A percentile compares a stretch with the other conserved stretches of the same genome.
These are phyloP conservation scores for Macaranga tanarius DNA, from an alignment of 441 rosid genomes.

Conservation along the genomic window DNA sequence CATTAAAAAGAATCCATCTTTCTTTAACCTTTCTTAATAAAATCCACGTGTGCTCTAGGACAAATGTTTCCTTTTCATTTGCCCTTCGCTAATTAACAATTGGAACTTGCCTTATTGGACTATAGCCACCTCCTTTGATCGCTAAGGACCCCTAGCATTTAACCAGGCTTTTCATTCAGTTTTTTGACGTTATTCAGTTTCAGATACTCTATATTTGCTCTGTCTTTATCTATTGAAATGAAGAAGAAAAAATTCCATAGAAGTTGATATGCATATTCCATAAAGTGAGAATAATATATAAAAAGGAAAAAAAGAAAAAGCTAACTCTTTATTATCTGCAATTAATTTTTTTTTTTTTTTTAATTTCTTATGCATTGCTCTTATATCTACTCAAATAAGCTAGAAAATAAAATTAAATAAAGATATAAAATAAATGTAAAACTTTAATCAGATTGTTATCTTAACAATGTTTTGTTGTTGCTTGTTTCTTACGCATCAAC, in stretches of 20 bases:
- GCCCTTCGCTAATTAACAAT: not conserved
- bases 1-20: not conserved
- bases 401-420: too few relatives aligned
- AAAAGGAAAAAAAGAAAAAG: too few relatives aligned
- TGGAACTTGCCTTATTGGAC: not conserved
- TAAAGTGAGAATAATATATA: too few relatives aligned
- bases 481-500: too few relatives aligned
- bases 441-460: too few relatives aligned
- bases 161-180: not conserved
- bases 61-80: not conserved
- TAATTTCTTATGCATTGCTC: too few relatives aligned
- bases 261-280: too few relatives aligned
- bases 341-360: too few relatives aligned
- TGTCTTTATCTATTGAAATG: not conserved
- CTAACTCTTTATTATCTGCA: too few relatives aligned
- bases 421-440: too few relatives aligned
- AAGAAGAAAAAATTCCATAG: not conserved
- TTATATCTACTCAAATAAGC: too few relatives aligned
- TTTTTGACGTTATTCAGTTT: not conserved
- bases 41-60: not conserved
- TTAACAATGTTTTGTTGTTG: too few relatives aligned
- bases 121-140: not conserved
- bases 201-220: not conserved
- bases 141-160: not conserved
- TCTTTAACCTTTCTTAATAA: not conserved